These are phyloP conservation scores for Phialophora tarda DNA, from an alignment of 2,329 filamentous ascomycete genomes.

Conservation along the genomic window DNA sequence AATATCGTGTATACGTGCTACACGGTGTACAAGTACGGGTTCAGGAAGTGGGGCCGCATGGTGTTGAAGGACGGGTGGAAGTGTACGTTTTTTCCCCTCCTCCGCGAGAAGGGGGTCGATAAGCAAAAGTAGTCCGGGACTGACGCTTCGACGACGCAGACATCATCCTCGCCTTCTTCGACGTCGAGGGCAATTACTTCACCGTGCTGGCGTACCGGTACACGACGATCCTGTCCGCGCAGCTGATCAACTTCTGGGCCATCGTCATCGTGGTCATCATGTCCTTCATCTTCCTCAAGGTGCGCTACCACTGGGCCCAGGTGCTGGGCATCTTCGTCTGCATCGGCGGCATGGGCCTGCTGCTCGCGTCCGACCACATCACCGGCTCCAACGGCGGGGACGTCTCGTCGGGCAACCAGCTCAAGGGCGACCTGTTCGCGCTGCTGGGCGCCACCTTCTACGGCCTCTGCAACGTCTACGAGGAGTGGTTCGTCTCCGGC, in stretches of 20 bases:
- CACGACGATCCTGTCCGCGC: slow-evolving; percentile 89
- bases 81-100: slow-evolving; percentile 53
- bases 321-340: slow-evolving; percentile 85
- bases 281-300: slow-evolving; percentile 79
- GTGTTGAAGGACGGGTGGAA: slow-evolving; percentile 81
- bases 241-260: slow-evolving; percentile 98
- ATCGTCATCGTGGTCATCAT: slow-evolving; percentile 89
- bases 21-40: slow-evolving; percentile 79
- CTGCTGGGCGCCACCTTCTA: slow-evolving; percentile 89
- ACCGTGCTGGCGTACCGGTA: slow-evolving; percentile 91
- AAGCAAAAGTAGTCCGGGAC: neutral
- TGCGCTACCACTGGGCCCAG: slow-evolving; percentile 89
- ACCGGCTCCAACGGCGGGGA: slow-evolving; percentile 72
- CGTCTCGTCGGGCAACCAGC: slow-evolving; percentile 62
- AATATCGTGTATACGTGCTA: slow-evolving; percentile 79
- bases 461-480: slow-evolving; percentile 85
- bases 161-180: slow-evolving; percentile 87
- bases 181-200: slow-evolving; percentile 98
- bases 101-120: neutral
- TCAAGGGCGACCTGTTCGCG: slow-evolving; percentile 93
- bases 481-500: slow-evolving; percentile 91
- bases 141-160: slow-evolving; percentile 49
- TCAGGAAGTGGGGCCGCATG: slow-evolving; percentile 69
- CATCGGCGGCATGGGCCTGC: slow-evolving; percentile 86
- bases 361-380: slow-evolving; percentile 87